Base-by-base conservation (phyloP, 2,329 filamentous ascomycete genomes). In the Fusarium oligoseptatum region DNA sequence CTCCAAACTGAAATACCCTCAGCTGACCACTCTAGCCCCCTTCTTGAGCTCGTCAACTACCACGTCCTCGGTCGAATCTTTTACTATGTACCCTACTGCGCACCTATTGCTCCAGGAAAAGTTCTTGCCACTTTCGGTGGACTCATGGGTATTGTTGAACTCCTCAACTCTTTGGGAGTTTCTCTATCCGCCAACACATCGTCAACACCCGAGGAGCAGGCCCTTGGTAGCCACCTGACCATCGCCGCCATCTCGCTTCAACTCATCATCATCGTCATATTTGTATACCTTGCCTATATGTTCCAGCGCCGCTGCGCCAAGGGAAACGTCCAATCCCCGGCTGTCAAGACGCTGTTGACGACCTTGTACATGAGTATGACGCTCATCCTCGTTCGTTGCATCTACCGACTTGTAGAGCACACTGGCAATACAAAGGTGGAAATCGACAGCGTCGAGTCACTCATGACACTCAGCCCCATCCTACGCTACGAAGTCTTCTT, bases 21-120 rank as follows among this genome's bases (percentile, higher is more conserved):
- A 12, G 6, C 45, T 50, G 1, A 50, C 9, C 7, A 8, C 8
- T 14, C 14, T 3, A 89, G 89, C 3, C 91, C 91, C 0, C 83
- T 92, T 5, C 87, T 92, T 60, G 90, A 91, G 69, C 87, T 91
- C 4, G 86, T 88, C 68, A 92, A 92, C 81, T 93, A 92, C 81
- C 88, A 91, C 76, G 85, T 92, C 68, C 88, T 93, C 63, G 88
- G 88, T 4, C 87, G 91, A 3, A 84, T 91, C 12, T 84, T 93
- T 29, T 88, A 88, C 81, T 93, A 92, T 80, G 85, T 92, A 2
- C 91, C 91, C 0, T 88, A 90, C 77, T 84, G 87, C 63, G 84
- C 90, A 0, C 90, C 90, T 0, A 78, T 90, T n/a, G 83, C 85
- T 17, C 84, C 87, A 0, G 81, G 81, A 65, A 81, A 81, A 20